A percentile compares a stretch with the other conserved stretches of the same genome.
These are phyloP conservation scores for Fusarium cicatricum DNA, from an alignment of 2,329 filamentous ascomycete species.

Conservation along the genomic window DNA sequence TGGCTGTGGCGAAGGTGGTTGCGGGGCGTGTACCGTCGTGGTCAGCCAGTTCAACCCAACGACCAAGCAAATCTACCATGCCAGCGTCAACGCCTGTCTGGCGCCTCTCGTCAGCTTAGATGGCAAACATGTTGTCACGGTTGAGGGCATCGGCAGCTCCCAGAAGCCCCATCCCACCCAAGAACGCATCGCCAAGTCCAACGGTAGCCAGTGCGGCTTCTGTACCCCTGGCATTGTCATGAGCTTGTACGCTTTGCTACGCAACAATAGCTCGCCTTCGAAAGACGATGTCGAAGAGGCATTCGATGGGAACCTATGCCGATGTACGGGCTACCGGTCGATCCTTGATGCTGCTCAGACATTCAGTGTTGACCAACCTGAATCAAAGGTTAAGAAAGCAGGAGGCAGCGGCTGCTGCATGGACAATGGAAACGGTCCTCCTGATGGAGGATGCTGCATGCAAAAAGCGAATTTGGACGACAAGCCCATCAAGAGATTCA, in stretches of 20 bases:
- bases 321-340: constrained; percentile 93
- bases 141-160: constrained; percentile 92
- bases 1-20: constrained; percentile 95
- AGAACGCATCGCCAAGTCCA: constrained; percentile 87
- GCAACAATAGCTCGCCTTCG: constrained; percentile 81
- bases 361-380: constrained; percentile 69
- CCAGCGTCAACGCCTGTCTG: constrained; percentile 94
- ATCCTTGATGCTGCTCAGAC: constrained; percentile 95
- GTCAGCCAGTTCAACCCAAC: constrained; percentile 94
- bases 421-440: constrained; percentile 62
- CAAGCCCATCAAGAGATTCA: constrained; percentile 73
- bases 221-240: constrained; percentile 98
- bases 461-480: constrained; percentile 59
- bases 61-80: constrained; percentile 92
- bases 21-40: constrained; percentile 95
- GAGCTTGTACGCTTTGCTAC: constrained; percentile 91
- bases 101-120: constrained; percentile 93
- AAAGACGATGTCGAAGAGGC: constrained; percentile 92
- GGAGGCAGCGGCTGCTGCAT: constrained; percentile 73
- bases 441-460: constrained; percentile 72
- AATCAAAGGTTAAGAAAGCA: constrained; percentile 54
- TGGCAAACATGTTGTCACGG: constrained; percentile 97
- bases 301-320: constrained; percentile 94
- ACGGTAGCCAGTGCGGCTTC: constrained; percentile 93
- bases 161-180: constrained; percentile 89